A percentile compares a stretch with the other conserved stretches of the same genome.
phyloP scores from a whole-genome alignment of 257 asterid species.

The Echium plantagineum region DNA sequence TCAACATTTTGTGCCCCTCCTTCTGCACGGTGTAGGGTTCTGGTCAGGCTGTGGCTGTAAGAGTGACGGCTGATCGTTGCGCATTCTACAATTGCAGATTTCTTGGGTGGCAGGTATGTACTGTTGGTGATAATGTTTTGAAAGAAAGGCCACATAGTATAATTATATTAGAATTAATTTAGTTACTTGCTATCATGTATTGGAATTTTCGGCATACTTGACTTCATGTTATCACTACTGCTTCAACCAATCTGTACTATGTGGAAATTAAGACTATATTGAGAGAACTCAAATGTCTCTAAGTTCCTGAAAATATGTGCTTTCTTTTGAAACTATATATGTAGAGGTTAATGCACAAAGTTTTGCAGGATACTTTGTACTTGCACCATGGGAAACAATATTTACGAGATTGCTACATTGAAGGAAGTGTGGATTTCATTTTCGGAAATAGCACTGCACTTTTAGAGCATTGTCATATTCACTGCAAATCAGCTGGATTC shows the following conservation, averaged over 20 bases:
- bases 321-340: not conserved
- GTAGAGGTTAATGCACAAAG: not conserved
- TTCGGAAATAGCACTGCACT: slow-evolving; percentile 97
- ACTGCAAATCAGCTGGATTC: slow-evolving; percentile 78
- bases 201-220: not conserved
- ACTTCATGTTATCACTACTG: not conserved
- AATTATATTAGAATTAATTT: not conserved
- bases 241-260: not conserved
- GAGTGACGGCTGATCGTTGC: slow-evolving; percentile 90
- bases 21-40: slow-evolving; percentile 44
- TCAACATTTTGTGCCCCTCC: not conserved
- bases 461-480: slow-evolving; percentile 92
- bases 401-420: slow-evolving; percentile 80
- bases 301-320: not conserved
- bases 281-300: not conserved
- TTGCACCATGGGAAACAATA: slow-evolving; percentile 88
- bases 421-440: slow-evolving; percentile 95
- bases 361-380: slow-evolving; percentile 76
- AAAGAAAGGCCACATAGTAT: not conserved
- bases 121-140: not conserved
- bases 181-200: not conserved
- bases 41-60: slow-evolving; percentile 91
- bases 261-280: not conserved
- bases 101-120: slow-evolving; percentile 88
- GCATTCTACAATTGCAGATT: slow-evolving; percentile 89